Conservation (phyloP, 1,139 yeast genomes). For the Yamadazyma siamensis region DNA sequence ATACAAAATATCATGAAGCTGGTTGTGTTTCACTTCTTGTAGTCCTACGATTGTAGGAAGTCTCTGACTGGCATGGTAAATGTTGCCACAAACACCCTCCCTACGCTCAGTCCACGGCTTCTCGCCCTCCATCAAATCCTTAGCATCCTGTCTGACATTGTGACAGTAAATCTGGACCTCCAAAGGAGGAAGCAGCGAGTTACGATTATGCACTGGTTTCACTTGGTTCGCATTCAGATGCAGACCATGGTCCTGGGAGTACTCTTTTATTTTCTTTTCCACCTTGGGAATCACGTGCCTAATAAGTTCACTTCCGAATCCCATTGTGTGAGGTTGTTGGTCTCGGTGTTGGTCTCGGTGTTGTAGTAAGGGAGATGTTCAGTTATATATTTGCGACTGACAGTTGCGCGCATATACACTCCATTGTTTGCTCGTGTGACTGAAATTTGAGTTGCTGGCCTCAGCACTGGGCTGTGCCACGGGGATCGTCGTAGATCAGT, state of each 20-base stretch:
- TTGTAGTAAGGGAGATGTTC: too few species aligned
- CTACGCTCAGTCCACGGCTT: conserved; percentile 24
- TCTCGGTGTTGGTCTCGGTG: too few species aligned
- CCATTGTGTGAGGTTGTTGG: too few species aligned
- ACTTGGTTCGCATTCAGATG: not conserved
- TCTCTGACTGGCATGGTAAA: conserved; percentile 12
- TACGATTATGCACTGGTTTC: conserved; percentile 1
- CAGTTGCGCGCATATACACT: too few species aligned
- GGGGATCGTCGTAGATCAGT: too few species aligned
- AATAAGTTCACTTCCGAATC: conserved; percentile 5
- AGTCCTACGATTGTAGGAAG: conserved; percentile 28
- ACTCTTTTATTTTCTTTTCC: conserved; percentile 4
- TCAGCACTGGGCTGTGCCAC: too few species aligned
- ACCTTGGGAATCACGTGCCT: conserved; percentile 1
- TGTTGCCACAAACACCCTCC: conserved; percentile 20
- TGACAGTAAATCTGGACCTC: conserved; percentile 29
- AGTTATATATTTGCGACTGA: not conserved
- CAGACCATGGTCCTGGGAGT: not conserved
- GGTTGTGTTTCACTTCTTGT: conserved; percentile 30
- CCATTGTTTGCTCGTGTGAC: too few species aligned
- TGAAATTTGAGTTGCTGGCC: too few species aligned
- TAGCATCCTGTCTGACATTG: conserved; percentile 25
- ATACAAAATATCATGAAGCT: conserved; percentile 24
- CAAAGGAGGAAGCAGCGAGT: conserved; percentile 12
- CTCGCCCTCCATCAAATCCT: conserved; percentile 21